phyloP scores from a whole-genome alignment of 208 protist species.

The Crithidia thermophila region DNA sequence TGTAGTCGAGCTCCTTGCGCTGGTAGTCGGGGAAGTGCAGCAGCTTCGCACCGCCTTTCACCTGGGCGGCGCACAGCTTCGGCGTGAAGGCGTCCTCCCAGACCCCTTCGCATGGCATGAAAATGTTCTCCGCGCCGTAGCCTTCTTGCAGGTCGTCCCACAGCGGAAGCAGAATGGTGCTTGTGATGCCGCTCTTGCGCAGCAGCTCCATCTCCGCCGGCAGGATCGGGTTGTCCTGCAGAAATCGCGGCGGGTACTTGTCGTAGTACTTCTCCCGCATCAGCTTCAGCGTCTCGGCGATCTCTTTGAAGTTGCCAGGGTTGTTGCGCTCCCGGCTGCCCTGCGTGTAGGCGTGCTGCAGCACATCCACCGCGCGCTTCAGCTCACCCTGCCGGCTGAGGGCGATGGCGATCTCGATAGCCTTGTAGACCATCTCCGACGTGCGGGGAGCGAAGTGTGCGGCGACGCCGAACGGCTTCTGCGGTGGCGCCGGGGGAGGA shows the following conservation, averaged over 20 bases:
- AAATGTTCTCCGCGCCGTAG: conserved; percentile 85
- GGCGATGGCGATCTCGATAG: conserved; percentile 64
- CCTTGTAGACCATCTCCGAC: conserved; percentile 60
- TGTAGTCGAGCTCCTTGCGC: conserved; percentile 25
- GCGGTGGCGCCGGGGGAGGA: neutral
- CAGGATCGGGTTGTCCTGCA: conserved; percentile 87
- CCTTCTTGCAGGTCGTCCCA: conserved; percentile 89
- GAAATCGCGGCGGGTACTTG: conserved; percentile 66
- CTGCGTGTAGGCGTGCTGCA: conserved; percentile 75
- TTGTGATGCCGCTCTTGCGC: conserved; percentile 66
- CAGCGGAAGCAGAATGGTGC: conserved; percentile 72
- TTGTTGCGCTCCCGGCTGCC: conserved; percentile 62
- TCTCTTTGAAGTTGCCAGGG: conserved; percentile 65
- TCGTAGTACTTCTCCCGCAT: conserved; percentile 57
- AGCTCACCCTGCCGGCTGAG: conserved; percentile 59
- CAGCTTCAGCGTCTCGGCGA: conserved; percentile 62
- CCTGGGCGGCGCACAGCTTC: conserved; percentile 32
- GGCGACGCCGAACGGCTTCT: conserved; percentile 24
- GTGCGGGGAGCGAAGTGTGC: conserved; percentile 43
- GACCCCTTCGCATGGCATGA: conserved; percentile 71
- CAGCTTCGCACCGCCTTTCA: conserved; percentile 32
- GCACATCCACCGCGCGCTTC: conserved; percentile 83
- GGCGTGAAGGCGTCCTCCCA: conserved; percentile 63
- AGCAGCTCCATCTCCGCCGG: conserved; percentile 80
- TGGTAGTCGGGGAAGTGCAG: conserved; percentile 44